Percentiles rank a stretch among this genome's conserved stretches.
Conservation (phyloP, 2,329 filamentous ascomycete species). For the Phymatotrichopsis omnivora region DNA sequence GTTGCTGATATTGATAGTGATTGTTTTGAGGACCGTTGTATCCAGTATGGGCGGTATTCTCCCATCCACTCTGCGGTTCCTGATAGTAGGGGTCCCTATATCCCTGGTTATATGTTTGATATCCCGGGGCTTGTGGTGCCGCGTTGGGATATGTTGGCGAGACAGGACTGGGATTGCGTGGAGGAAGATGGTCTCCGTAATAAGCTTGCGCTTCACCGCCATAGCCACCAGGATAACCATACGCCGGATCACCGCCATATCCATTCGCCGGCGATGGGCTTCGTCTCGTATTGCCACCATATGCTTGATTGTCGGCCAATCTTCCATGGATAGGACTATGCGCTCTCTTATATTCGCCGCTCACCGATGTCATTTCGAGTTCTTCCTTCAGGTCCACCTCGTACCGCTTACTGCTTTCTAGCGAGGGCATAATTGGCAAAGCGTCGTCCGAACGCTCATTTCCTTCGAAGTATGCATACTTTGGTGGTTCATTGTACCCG, state of each 20-base stretch:
- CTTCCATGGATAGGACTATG: not conserved
- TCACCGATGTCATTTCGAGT: slow-evolving; percentile 17
- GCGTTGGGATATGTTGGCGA: not conserved
- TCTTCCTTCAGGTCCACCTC: slow-evolving; percentile 26
- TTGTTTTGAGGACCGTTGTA: slow-evolving; percentile 5
- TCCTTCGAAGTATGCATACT: slow-evolving; percentile 30
- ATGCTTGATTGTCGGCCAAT: too few relatives aligned
- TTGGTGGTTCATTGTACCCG: slow-evolving; percentile 15
- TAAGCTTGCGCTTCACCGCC: not conserved
- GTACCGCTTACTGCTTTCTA: slow-evolving; percentile 26
- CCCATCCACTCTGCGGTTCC: not conserved
- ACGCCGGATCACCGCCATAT: slow-evolving; percentile 3
- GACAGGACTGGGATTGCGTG: not conserved
- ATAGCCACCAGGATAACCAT: too few relatives aligned
- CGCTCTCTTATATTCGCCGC: not conserved
- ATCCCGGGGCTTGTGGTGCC: not conserved
- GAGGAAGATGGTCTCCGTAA: too few relatives aligned
- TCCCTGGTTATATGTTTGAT: not conserved
- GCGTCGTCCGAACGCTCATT: slow-evolving; percentile 27
- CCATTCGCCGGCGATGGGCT: not conserved
- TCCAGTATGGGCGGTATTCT: slow-evolving; percentile 7
- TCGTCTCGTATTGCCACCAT: not conserved
- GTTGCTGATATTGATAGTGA: slow-evolving; percentile 5
- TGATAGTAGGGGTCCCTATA: not conserved
- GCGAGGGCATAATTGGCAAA: slow-evolving; percentile 31